Percentiles rank a stretch among this genome's conserved stretches.
phyloP scores from a whole-genome alignment of 169 alveolate genomes.

The Cryptosporidium viatorum region DNA sequence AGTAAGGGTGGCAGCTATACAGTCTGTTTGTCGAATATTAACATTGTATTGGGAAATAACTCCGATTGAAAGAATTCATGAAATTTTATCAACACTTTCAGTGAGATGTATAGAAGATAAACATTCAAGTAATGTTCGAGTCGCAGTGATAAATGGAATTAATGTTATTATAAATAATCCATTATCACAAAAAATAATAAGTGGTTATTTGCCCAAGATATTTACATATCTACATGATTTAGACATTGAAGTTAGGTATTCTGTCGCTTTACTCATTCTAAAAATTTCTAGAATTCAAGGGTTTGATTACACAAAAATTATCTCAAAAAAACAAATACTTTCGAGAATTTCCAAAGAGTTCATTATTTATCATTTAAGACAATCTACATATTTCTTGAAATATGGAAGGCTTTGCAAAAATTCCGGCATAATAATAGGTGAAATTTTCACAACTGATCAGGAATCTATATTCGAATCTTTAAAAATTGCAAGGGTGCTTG shows the following conservation, averaged over 20 bases:
- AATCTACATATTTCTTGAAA: conserved; percentile 20
- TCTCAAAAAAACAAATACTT: conserved; percentile 61
- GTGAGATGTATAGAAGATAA: conserved; percentile 37
- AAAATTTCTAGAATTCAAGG: conserved; percentile 65
- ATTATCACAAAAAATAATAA: conserved; percentile 21
- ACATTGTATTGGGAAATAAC: conserved; percentile 66
- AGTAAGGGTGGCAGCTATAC: conserved; percentile 59
- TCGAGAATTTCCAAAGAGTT: conserved; percentile 64
- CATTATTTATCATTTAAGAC: conserved; percentile 42
- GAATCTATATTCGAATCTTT: conserved; percentile 36
- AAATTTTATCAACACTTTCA: conserved; percentile 7
- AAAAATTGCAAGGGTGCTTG: conserved; percentile 47
- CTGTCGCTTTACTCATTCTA: conserved; percentile 36
- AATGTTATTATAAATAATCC: conserved; percentile 40
- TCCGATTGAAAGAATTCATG: conserved; percentile 51
- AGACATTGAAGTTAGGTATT: conserved; percentile 48
- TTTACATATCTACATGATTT: conserved; percentile 29
- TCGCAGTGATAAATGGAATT: conserved; percentile 58
- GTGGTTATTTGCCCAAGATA: conserved; percentile 4
- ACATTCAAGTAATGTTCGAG: conserved; percentile 10
- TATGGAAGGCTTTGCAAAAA: background rate
- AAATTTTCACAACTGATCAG: background rate
- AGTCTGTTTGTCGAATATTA: conserved; percentile 45
- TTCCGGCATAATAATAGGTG: background rate
- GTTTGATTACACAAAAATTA: conserved; percentile 33